A percentile compares a stretch with the other conserved stretches of the same genome.
phyloP scores from a whole-genome alignment of 2,329 filamentous ascomycete genomes.

The Pseudocercospora pini-densiflorae region DNA sequence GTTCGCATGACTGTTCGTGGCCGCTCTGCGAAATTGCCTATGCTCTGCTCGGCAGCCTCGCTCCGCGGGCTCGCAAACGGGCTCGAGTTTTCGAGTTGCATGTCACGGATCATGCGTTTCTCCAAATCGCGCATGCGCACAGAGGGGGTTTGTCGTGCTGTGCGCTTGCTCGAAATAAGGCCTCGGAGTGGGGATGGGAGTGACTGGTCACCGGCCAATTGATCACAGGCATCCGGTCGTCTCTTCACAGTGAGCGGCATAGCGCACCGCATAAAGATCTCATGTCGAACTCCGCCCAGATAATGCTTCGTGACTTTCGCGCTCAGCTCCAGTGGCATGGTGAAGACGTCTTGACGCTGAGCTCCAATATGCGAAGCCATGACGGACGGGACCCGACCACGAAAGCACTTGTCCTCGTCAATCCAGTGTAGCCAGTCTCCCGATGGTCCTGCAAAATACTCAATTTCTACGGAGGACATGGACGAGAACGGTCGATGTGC shows the following conservation, averaged over 20 bases:
- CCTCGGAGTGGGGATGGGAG: constrained; percentile 19
- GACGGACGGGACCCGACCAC: constrained; percentile 24
- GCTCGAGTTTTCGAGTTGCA: neutral
- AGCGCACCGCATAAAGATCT: constrained; percentile 29
- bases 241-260: constrained; percentile 34
- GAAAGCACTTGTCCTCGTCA: constrained; percentile 20
- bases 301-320: constrained; percentile 26
- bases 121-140: constrained; percentile 5
- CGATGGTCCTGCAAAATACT: constrained; percentile 26
- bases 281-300: constrained; percentile 25
- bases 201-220: neutral
- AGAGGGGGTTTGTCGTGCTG: neutral
- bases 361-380: constrained; percentile 27
- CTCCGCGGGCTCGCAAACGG: neutral
- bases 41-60: neutral
- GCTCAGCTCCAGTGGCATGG: constrained; percentile 30
- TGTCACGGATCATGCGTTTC: constrained; percentile 15
- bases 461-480: constrained; percentile 17
- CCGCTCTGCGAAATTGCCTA: neutral
- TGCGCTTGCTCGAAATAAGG: constrained; percentile 4
- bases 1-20: neutral
- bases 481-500: constrained; percentile 11
- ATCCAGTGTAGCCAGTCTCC: constrained; percentile 29
- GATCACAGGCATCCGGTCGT: constrained; percentile 26
- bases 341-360: constrained; percentile 30